Evolutionary conservation across 805 yeast species (phyloP).

Genomic region (Hanseniaspora lindneri): DNA sequence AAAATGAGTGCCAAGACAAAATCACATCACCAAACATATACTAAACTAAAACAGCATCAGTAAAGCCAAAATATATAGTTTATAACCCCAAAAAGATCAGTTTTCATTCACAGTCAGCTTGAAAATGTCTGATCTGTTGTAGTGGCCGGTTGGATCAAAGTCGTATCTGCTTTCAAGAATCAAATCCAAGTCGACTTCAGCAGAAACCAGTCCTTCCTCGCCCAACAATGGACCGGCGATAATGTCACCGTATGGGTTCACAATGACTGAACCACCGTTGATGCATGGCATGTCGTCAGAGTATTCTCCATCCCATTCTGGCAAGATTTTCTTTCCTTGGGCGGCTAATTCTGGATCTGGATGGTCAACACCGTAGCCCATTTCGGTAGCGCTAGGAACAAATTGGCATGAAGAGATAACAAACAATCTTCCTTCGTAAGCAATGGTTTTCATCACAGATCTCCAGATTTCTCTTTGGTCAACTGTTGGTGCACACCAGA

Average conservation of each 20-base stretch:
- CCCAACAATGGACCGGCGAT: slow-evolving; percentile 36
- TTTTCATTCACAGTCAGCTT: slow-evolving; percentile 33
- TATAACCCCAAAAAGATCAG: slow-evolving; percentile 3
- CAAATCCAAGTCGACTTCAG: slow-evolving; percentile 32
- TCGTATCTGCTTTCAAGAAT: slow-evolving; percentile 34
- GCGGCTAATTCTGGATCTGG: slow-evolving; percentile 20
- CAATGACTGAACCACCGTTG: slow-evolving; percentile 34
- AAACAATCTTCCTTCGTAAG: slow-evolving; percentile 34
- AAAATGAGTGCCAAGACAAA: no score
- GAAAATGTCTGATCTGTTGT: slow-evolving; percentile 36
- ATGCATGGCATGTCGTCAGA: slow-evolving; percentile 27
- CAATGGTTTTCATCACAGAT: slow-evolving; percentile 34
- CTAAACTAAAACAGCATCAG: no score
- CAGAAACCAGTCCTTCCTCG: slow-evolving; percentile 32
- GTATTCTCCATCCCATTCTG: slow-evolving; percentile 26
- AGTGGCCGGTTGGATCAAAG: slow-evolving; percentile 36
- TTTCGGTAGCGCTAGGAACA: slow-evolving; percentile 26
- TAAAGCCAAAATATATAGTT: no score
- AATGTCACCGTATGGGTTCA: slow-evolving; percentile 35
- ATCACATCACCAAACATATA: no score
- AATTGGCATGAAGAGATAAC: slow-evolving; percentile 34
- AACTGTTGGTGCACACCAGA: slow-evolving; percentile 37
- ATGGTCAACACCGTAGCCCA: slow-evolving; percentile 21
- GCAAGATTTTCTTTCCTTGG: slow-evolving; percentile 19
- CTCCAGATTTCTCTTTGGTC: slow-evolving; percentile 38